phyloP scores from a whole-genome alignment of 192 early-diverging fungal species.

The Coemansia sp. region DNA sequence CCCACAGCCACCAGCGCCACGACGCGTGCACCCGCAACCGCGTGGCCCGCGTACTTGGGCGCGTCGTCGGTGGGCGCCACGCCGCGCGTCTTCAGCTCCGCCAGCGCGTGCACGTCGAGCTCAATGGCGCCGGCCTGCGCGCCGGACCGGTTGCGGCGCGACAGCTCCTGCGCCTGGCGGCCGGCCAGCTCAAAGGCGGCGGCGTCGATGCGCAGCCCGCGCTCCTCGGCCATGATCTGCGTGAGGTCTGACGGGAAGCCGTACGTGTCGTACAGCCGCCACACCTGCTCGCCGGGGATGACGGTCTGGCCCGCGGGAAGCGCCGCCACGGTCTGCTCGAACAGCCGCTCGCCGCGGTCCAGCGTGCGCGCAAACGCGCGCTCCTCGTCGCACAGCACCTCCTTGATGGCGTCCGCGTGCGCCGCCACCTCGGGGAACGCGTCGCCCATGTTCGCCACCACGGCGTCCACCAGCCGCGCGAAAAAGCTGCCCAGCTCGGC shows the following conservation, averaged over 20 bases:
- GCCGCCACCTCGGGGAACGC: slow-evolving; percentile 85
- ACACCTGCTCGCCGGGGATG: slow-evolving; percentile 85
- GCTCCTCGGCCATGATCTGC: slow-evolving; percentile 97
- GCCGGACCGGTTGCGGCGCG: slow-evolving; percentile 56
- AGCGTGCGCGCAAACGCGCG: slow-evolving; percentile 90
- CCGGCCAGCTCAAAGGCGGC: slow-evolving; percentile 73
- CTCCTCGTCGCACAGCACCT: slow-evolving; percentile 96
- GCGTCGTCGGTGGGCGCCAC: slow-evolving; percentile 82
- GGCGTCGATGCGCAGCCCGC: slow-evolving; percentile 80
- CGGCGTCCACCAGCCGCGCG: slow-evolving; percentile 84
- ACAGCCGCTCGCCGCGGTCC: slow-evolving; percentile 94
- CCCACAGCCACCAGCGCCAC: slow-evolving; percentile 68
- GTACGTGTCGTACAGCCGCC: slow-evolving; percentile 98
- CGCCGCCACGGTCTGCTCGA: slow-evolving; percentile 68
- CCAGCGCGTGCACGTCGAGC: slow-evolving; percentile 90
- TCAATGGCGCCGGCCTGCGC: slow-evolving; percentile 58
- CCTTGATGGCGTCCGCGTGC: slow-evolving; percentile 80
- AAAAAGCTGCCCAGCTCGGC: slow-evolving; percentile 91
- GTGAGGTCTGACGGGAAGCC: slow-evolving; percentile 98
- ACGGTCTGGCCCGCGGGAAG: slow-evolving; percentile 48
- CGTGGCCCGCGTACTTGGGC: slow-evolving; percentile 73
- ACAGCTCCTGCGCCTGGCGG: slow-evolving; percentile 70
- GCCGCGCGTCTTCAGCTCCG: slow-evolving; percentile 70
- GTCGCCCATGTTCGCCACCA: slow-evolving; percentile 85
- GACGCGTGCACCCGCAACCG: slow-evolving; percentile 63